Percentiles rank a stretch among this genome's conserved stretches.
Evolutionary conservation across 306 rosid species (phyloP).

Genomic region (Cyamopsis tetragonoloba): DNA sequence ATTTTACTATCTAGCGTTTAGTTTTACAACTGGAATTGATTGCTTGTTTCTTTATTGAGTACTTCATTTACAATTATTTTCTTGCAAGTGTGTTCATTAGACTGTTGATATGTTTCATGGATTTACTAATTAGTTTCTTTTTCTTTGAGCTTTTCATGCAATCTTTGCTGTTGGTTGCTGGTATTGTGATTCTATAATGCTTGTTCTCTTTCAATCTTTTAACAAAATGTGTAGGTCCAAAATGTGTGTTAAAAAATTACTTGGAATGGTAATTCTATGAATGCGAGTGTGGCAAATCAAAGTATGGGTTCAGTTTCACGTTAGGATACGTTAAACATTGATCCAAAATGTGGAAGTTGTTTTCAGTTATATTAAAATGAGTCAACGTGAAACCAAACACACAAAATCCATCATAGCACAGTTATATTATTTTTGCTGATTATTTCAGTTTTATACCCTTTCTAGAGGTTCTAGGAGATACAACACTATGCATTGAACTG

Average conservation of each 20-base stretch:
- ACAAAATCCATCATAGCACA: not conserved
- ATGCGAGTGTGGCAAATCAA: not conserved
- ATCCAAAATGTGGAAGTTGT: no score
- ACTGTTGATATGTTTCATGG: no score
- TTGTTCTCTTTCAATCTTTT: constrained; percentile 1
- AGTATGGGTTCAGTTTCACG: not conserved
- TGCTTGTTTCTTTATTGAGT: not conserved
- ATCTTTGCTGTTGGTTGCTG: not conserved
- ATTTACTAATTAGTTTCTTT: not conserved
- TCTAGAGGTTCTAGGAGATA: not conserved
- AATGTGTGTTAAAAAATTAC: not conserved
- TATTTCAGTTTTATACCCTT: not conserved
- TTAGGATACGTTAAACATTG: no score
- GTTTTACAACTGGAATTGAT: not conserved
- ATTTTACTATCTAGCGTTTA: constrained; percentile 19
- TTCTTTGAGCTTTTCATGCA: constrained; percentile 10
- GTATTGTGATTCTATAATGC: not conserved
- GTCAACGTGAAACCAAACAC: no score
- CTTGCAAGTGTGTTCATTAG: not conserved
- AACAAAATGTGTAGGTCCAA: not conserved
- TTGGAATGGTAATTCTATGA: not conserved
- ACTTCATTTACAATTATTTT: not conserved
- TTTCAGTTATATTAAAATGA: not conserved
- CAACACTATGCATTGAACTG: not conserved
- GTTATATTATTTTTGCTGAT: not conserved